Conservation (phyloP, 495 filamentous ascomycete genomes). For the Penicillium atrosanguineum region DNA sequence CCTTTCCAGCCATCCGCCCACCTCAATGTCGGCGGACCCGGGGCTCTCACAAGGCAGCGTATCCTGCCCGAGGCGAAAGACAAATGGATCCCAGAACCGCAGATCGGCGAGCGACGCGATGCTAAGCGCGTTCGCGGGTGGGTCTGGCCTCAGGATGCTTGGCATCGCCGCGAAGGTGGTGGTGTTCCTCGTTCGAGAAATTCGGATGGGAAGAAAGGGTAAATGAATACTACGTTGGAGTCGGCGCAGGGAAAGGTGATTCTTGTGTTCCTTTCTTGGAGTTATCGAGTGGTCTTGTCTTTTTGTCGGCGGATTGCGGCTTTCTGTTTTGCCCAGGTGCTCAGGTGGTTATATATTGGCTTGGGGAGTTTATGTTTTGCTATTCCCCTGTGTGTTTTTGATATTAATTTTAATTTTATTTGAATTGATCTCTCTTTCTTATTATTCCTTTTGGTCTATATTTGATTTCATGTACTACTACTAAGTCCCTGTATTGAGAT, state of each 20-base stretch:
- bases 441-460: not conserved
- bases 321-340: conserved; percentile 3
- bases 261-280: not conserved
- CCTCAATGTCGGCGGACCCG: conserved; percentile 78
- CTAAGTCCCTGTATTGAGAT: not conserved
- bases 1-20: conserved; percentile 66
- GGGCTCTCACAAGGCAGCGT: conserved; percentile 70
- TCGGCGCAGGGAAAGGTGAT: not conserved
- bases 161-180: conserved; percentile 54
- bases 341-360: not conserved
- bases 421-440: not conserved
- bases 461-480: not conserved
- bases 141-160: conserved; percentile 76
- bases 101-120: conserved; percentile 77
- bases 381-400: conserved; percentile 18
- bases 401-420: conserved; percentile 16
- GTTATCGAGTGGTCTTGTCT: conserved; percentile 6
- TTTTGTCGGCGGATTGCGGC: not conserved
- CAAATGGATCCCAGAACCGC: conserved; percentile 82
- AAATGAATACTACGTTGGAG: conserved; percentile 21
- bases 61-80: conserved; percentile 63
- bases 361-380: conserved; percentile 6
- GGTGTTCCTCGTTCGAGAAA: conserved; percentile 26
- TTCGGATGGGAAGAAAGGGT: conserved; percentile 26
- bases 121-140: conserved; percentile 81